Percentiles rank a stretch among this genome's conserved stretches.
phyloP scores from a whole-genome alignment of 164 flowering plant genomes.

The Vitis labrusca region DNA sequence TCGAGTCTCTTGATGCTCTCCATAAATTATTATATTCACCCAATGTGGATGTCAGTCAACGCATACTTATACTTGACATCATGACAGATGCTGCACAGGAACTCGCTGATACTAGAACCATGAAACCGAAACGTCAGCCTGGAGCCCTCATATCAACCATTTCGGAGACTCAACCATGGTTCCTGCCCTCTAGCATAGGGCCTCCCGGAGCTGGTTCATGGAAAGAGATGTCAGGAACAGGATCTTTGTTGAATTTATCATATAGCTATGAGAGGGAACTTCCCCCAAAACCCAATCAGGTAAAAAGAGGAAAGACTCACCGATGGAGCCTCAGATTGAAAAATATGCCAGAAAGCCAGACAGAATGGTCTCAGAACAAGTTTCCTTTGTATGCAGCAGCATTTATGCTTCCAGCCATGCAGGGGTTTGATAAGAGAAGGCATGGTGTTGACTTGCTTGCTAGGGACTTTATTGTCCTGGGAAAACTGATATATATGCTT shows the following conservation, averaged over 20 bases:
- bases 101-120: constrained; percentile 57
- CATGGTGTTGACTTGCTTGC: constrained; percentile 97
- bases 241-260: constrained; percentile 64
- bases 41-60: constrained; percentile 83
- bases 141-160: constrained; percentile 51
- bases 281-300: constrained; percentile 56
- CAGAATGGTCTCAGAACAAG: constrained; percentile 63
- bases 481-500: constrained; percentile 91
- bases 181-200: constrained; percentile 64
- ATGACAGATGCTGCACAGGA: constrained; percentile 94
- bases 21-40: constrained; percentile 81
- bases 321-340: constrained; percentile 65
- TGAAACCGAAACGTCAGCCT: constrained; percentile 36
- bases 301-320: constrained; percentile 74
- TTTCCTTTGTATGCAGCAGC: constrained; percentile 94
- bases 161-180: constrained; percentile 82
- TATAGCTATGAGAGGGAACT: constrained; percentile 82
- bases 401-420: constrained; percentile 98
- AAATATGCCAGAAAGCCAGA: constrained; percentile 34
- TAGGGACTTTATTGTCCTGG: constrained; percentile 85
- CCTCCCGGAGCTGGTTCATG: constrained; percentile 82
- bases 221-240: constrained; percentile 73
- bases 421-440: constrained; percentile 88
- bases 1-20: constrained; percentile 69
- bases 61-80: constrained; percentile 87